phyloP scores from a whole-genome alignment of 768 basidiomycete species.

The Pulveroboletus sp. region DNA sequence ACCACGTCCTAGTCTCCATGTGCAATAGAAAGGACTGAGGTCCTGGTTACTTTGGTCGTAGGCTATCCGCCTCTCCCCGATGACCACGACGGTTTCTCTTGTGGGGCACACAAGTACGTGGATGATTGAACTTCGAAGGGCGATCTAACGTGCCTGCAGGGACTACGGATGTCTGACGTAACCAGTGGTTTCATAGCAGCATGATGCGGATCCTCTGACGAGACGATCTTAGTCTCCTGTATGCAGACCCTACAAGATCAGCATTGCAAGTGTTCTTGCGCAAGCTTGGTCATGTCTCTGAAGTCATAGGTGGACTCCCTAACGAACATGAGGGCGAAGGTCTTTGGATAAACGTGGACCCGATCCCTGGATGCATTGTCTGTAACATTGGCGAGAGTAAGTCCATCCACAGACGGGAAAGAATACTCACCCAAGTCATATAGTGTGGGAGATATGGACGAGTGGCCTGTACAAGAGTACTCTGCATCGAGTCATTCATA shows the following conservation, averaged over 20 bases:
- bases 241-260: constrained; percentile 71
- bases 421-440: constrained; percentile 1
- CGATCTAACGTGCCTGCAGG: constrained; percentile 33
- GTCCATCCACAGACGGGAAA: constrained; percentile 20
- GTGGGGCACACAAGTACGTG: constrained; percentile 81
- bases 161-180: constrained; percentile 92
- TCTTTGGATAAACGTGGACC: constrained; percentile 80
- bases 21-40: neutral
- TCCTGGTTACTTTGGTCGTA: constrained; percentile 22
- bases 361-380: constrained; percentile 76
- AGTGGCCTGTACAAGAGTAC: constrained; percentile 85
- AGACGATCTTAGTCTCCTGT: constrained; percentile 61
- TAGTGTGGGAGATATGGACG: constrained; percentile 93
- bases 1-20: neutral
- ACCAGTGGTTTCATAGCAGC: constrained; percentile 14
- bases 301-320: constrained; percentile 35
- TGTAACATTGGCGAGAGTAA: constrained; percentile 91
- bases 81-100: constrained; percentile 78
- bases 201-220: constrained; percentile 4
- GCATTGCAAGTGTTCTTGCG: constrained; percentile 80
- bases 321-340: constrained; percentile 54
- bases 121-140: neutral
- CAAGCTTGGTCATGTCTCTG: constrained; percentile 33
- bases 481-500: constrained; percentile 84
- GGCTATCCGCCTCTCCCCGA: constrained; percentile 85